Percentiles rank a stretch among this genome's conserved stretches.
Conservation (phyloP, 345 rosid genomes). For the Acer negundo region DNA sequence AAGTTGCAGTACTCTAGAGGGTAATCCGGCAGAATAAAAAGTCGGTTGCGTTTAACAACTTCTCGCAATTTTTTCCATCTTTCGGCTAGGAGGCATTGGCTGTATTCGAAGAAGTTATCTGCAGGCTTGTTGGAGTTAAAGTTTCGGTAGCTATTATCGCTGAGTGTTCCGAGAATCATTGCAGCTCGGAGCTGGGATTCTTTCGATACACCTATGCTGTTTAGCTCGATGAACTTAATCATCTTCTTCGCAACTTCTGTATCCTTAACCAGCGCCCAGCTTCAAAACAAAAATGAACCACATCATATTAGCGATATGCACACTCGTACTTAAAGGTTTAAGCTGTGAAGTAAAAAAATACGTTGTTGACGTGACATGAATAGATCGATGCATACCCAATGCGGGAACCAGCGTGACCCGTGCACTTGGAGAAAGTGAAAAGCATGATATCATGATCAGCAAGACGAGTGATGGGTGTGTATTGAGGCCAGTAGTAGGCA, state of each 20-base stretch:
- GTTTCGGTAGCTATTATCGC: constrained; percentile 41
- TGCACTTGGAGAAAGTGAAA: constrained; percentile 87
- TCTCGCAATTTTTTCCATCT: constrained; percentile 69
- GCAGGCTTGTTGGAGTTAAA: constrained; percentile 19
- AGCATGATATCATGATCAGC: constrained; percentile 80
- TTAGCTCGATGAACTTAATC: constrained; percentile 54
- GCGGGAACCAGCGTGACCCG: constrained; percentile 94
- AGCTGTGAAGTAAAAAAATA: too few species aligned
- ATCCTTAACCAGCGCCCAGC: constrained; percentile 87
- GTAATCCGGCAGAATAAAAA: constrained; percentile 56
- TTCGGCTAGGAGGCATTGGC: constrained; percentile 49
- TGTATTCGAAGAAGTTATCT: constrained; percentile 58
- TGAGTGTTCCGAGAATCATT: constrained; percentile 53
- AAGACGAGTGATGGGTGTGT: constrained; percentile 61
- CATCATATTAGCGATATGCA: neutral
- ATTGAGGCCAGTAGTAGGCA: constrained; percentile 94
- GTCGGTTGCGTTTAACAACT: constrained; percentile 40
- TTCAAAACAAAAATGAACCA: constrained; percentile 19
- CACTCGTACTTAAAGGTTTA: too few species aligned
- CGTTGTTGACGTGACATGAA: neutral
- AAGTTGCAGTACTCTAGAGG: constrained; percentile 67
- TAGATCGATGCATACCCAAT: constrained; percentile 61
- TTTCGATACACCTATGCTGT: constrained; percentile 79
- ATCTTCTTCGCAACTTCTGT: constrained; percentile 64
- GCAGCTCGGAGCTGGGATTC: constrained; percentile 88